phyloP scores from a whole-genome alignment of 495 filamentous ascomycete genomes.

The Rusavskia elegans region DNA sequence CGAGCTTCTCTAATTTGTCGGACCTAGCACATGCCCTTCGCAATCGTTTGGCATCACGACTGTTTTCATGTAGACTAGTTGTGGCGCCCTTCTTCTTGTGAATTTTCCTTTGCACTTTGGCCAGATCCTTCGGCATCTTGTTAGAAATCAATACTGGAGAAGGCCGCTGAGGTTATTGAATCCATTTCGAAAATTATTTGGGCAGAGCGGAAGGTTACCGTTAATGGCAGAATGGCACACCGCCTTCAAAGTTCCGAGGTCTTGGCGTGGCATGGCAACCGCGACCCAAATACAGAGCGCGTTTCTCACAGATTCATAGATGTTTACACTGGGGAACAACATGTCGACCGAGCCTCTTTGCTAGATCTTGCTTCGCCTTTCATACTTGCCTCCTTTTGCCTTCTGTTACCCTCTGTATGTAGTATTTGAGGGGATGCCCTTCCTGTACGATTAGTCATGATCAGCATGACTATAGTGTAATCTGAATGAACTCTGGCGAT shows the following conservation, averaged over 20 bases:
- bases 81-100: conserved; percentile 53
- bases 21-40: conserved; percentile 59
- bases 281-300: no score
- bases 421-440: no score
- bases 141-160: no score
- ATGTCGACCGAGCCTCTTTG: neutral
- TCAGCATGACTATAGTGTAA: no score
- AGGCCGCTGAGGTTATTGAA: no score
- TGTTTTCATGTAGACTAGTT: conserved; percentile 64
- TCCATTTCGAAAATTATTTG: no score
- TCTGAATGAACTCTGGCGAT: no score
- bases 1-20: conserved; percentile 55
- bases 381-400: no score
- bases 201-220: no score
- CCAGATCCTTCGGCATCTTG: conserved; percentile 58
- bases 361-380: neutral
- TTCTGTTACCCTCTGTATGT: no score
- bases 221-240: neutral
- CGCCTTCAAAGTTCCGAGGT: neutral
- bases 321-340: neutral
- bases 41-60: conserved; percentile 59
- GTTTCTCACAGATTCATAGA: no score
- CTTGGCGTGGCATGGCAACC: neutral
- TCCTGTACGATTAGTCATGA: no score
- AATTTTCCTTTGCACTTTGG: conserved; percentile 74